Evolutionary conservation across 1,284 basidiomycete species (phyloP).

Genomic region (Papiliotrema nemorosa): DNA sequence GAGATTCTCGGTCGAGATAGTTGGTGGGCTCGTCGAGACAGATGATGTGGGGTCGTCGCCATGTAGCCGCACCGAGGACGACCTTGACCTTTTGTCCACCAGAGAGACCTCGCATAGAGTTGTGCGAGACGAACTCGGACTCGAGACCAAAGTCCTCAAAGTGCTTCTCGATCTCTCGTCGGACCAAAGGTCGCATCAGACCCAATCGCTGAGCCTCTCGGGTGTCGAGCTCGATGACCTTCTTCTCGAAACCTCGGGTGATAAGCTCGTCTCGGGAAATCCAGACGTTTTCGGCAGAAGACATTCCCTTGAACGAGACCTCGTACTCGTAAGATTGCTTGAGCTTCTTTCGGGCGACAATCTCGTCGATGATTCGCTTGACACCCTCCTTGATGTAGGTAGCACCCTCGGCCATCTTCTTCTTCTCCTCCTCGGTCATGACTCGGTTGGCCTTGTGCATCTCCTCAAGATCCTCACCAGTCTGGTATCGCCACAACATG

Average conservation of each 20-base stretch:
- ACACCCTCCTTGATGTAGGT: slow-evolving; percentile 83
- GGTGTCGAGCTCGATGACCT: slow-evolving; percentile 94
- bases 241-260: slow-evolving; percentile 98
- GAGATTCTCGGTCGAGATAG: slow-evolving; percentile 96
- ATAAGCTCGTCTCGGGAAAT: slow-evolving; percentile 91
- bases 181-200: slow-evolving; percentile 91
- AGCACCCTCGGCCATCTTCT: slow-evolving; percentile 96
- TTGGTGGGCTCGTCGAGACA: slow-evolving; percentile 94
- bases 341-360: slow-evolving; percentile 88
- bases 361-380: slow-evolving; percentile 93
- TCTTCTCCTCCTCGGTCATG: slow-evolving; percentile 79
- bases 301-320: slow-evolving; percentile 86
- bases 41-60: slow-evolving; percentile 96
- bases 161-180: slow-evolving; percentile 97
- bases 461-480: slow-evolving; percentile 96
- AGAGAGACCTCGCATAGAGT: slow-evolving; percentile 94
- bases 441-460: slow-evolving; percentile 84
- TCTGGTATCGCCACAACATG: slow-evolving; percentile 99
- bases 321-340: slow-evolving; percentile 99
- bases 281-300: slow-evolving; percentile 95
- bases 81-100: slow-evolving; percentile 99
- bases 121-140: slow-evolving; percentile 94
- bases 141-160: slow-evolving; percentile 84
- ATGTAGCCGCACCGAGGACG: slow-evolving; percentile 95
- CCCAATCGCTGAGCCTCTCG: slow-evolving; percentile 95